These are phyloP conservation scores for Ensete ventricosum DNA, from an alignment of 176 grass and related monocot species.

Conservation along the genomic window DNA sequence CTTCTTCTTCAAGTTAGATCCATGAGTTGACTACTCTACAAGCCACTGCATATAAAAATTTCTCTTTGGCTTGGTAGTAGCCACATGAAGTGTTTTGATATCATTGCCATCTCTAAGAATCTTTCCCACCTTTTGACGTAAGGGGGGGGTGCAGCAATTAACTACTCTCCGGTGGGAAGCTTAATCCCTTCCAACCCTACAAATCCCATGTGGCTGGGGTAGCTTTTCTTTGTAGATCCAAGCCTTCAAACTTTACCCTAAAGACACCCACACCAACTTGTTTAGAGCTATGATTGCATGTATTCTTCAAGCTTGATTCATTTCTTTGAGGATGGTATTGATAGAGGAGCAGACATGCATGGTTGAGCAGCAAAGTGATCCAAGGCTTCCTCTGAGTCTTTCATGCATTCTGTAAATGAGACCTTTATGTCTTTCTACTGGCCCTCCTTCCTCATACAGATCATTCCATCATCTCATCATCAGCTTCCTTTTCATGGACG, in stretches of 20 bases:
- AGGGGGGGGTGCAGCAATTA: neutral
- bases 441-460: neutral
- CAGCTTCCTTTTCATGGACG: neutral
- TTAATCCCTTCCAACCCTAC: neutral
- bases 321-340: no score
- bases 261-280: neutral
- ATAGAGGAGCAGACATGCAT: no score
- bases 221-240: neutral
- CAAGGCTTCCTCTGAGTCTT: no score
- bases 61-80: neutral
- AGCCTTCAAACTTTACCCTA: neutral
- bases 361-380: no score
- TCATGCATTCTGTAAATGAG: neutral
- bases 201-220: neutral
- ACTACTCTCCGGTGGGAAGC: neutral
- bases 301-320: no score
- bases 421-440: neutral
- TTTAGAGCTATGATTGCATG: neutral
- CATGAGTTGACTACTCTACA: neutral
- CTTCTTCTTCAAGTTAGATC: neutral
- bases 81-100: neutral
- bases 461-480: neutral
- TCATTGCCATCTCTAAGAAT: neutral
- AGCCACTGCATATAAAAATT: no score
- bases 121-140: neutral